These are phyloP conservation scores for Aureobasidium subglaciale DNA, from an alignment of 2,329 filamentous ascomycete species.

Conservation along the genomic window DNA sequence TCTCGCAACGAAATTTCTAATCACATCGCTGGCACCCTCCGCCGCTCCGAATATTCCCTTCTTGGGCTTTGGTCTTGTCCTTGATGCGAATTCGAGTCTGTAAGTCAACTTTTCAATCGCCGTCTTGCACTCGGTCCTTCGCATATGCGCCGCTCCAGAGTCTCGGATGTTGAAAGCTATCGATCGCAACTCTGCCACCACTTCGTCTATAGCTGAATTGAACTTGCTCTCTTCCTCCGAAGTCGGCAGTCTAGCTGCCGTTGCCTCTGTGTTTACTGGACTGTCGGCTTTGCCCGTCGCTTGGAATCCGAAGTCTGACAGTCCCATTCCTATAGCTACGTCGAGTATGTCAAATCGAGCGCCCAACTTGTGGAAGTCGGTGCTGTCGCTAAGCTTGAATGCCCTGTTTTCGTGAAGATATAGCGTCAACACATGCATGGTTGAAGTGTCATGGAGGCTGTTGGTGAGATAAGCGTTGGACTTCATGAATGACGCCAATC, in stretches of 20 bases:
- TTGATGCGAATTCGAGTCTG: conserved; percentile 62
- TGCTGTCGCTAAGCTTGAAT: conserved; percentile 49
- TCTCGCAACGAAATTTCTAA: conserved; percentile 22
- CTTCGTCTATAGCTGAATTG: conserved; percentile 62
- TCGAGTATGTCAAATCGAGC: conserved; percentile 64
- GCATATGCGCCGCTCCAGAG: conserved; percentile 63
- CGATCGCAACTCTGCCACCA: conserved; percentile 53
- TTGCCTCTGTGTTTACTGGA: not conserved
- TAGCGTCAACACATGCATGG: not conserved
- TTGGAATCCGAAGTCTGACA: conserved; percentile 24
- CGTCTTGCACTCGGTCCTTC: conserved; percentile 69
- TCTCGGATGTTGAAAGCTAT: conserved; percentile 61
- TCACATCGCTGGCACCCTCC: conserved; percentile 33
- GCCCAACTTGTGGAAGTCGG: conserved; percentile 62
- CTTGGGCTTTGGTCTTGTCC: conserved; percentile 46
- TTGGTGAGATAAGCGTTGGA: conserved; percentile 5
- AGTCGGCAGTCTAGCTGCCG: not conserved
- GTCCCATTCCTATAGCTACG: conserved; percentile 63
- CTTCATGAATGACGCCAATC: conserved; percentile 55
- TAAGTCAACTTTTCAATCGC: conserved; percentile 67
- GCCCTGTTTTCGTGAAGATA: conserved; percentile 21
- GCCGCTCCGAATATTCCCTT: conserved; percentile 25
- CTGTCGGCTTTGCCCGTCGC: conserved; percentile 3
- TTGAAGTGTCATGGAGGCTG: not conserved
- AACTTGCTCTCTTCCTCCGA: conserved; percentile 46